These are phyloP conservation scores for Myrmaecium sp. DNA, from an alignment of 2,329 filamentous ascomycete genomes.

Conservation along the genomic window DNA sequence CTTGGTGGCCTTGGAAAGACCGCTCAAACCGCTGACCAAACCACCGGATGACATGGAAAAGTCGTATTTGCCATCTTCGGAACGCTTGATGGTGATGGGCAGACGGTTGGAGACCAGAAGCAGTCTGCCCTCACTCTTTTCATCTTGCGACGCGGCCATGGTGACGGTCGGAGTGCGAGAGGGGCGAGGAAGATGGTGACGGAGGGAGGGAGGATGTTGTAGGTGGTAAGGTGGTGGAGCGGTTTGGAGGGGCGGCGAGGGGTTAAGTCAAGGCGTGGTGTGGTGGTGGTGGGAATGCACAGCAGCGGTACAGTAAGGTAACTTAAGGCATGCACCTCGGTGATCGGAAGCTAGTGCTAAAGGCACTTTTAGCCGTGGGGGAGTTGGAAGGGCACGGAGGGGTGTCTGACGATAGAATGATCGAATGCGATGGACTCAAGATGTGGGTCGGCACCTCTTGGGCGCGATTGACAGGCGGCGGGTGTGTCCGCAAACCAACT, in stretches of 20 bases:
- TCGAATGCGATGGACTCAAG: neutral
- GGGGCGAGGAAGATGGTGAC: slow-evolving; percentile 1
- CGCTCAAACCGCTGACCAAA: slow-evolving; percentile 82
- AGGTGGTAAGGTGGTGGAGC: neutral
- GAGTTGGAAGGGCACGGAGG: neutral
- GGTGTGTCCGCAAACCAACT: too few relatives aligned
- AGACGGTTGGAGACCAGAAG: slow-evolving; percentile 87
- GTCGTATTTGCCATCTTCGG: slow-evolving; percentile 77
- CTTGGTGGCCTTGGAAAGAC: slow-evolving; percentile 76
- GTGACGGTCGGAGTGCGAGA: slow-evolving; percentile 3
- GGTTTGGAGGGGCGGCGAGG: neutral
- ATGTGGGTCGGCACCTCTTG: neutral
- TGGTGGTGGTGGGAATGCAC: slow-evolving; percentile 1
- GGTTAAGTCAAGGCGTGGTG: neutral
- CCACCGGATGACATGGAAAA: slow-evolving; percentile 97
- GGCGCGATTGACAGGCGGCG: too few relatives aligned
- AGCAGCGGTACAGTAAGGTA: too few relatives aligned
- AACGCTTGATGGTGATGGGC: slow-evolving; percentile 90
- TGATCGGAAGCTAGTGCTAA: too few relatives aligned
- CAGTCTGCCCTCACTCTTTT: slow-evolving; percentile 32
- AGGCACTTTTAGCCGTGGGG: too few relatives aligned
- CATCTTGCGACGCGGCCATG: slow-evolving; percentile 19
- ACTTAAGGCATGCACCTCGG: too few relatives aligned
- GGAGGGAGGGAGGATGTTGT: neutral
- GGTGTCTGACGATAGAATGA: neutral